Base-by-base conservation (phyloP, 805 yeast species). In the Lipomyces lipofer region DNA sequence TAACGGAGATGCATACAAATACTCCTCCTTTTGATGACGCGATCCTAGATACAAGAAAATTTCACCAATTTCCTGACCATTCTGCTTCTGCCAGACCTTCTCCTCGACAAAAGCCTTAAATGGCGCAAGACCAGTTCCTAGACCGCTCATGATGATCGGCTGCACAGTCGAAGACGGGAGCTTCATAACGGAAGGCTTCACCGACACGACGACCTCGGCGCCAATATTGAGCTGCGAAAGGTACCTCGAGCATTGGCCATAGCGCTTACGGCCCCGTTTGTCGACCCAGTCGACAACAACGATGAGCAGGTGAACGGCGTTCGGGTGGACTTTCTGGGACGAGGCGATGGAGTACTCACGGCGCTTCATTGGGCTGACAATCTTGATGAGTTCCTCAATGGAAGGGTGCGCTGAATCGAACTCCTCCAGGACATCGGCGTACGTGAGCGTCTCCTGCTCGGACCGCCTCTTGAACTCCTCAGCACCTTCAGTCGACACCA, bases 261-360 rank as follows among this genome's bases (percentile, higher is more conserved):
- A 90, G 73, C 97, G 82, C 68, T 79, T 80, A 71, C 96, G 82
- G 49, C 96, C 96, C 70, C 80, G 78, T 50, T 84, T 77, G 72
- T 92, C 97, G 43, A 82, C 76, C 98, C 98, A 92, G 71, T 91
- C 97, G 52, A 92, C 97, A 51, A 91, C 97, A 58, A 92, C 98
- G 70, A 92, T 84, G 70, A 92, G 79, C 67, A 92, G 75, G 68
- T 92, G 97, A 35, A 92, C 89, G 35, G 90, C 92, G 69, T 87
- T 88, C 51, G 92, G 89, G 73, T 92, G 97, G 66, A 88, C 76
- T 70, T 81, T 88, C 73, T 92, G 98, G 27, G 97, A 91, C 1
- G 97, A 91, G 2, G 98, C 97, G 72, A 92, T 92, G 12, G 97
- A 92, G 71, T 92, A 92, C 73, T 92, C 98, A 77, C 98, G 87